Evolutionary conservation across 2,329 filamentous ascomycete species (phyloP).

Genomic region (Mycosphaerella sp.): DNA sequence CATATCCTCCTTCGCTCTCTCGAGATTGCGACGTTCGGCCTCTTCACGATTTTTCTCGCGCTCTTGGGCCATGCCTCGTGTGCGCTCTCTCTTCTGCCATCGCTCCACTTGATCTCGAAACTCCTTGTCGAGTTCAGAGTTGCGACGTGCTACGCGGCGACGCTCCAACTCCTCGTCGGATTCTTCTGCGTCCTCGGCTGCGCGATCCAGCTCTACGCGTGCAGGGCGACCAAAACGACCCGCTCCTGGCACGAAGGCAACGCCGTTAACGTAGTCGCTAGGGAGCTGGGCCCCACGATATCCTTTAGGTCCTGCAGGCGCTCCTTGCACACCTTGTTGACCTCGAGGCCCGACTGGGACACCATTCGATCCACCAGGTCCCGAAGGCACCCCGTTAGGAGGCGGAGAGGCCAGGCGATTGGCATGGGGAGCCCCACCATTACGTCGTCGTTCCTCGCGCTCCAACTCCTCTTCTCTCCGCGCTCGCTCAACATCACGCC

Average conservation of each 20-base stretch:
- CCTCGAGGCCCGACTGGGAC: slow-evolving; percentile 70
- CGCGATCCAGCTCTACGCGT: slow-evolving; percentile 50
- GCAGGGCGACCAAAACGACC: slow-evolving; percentile 45
- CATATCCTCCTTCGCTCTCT: slow-evolving; percentile 60
- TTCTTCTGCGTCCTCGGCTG: slow-evolving; percentile 82
- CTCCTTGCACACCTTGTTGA: slow-evolving; percentile 58
- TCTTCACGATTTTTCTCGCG: slow-evolving; percentile 76
- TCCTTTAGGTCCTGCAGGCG: slow-evolving; percentile 65
- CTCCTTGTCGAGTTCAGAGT: slow-evolving; percentile 69
- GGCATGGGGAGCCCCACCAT: slow-evolving; percentile 52
- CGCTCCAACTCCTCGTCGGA: slow-evolving; percentile 80
- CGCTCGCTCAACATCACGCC: slow-evolving; percentile 80
- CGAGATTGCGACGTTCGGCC: slow-evolving; percentile 61
- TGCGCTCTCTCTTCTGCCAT: slow-evolving; percentile 84
- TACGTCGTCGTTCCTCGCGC: slow-evolving; percentile 71
- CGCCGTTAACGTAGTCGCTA: slow-evolving; percentile 67
- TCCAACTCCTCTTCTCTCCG: slow-evolving; percentile 89
- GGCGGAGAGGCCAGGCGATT: slow-evolving; percentile 69
- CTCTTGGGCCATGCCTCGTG: slow-evolving; percentile 75
- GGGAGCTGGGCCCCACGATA: slow-evolving; percentile 56
- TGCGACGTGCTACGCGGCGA: slow-evolving; percentile 63
- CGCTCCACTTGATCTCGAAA: slow-evolving; percentile 81
- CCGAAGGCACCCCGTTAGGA: slow-evolving; percentile 31
- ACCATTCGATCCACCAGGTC: slow-evolving; percentile 61
- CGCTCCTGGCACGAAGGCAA: slow-evolving; percentile 71